Conservation (phyloP, 495 filamentous ascomycete genomes). For the Platismatia glauca region DNA sequence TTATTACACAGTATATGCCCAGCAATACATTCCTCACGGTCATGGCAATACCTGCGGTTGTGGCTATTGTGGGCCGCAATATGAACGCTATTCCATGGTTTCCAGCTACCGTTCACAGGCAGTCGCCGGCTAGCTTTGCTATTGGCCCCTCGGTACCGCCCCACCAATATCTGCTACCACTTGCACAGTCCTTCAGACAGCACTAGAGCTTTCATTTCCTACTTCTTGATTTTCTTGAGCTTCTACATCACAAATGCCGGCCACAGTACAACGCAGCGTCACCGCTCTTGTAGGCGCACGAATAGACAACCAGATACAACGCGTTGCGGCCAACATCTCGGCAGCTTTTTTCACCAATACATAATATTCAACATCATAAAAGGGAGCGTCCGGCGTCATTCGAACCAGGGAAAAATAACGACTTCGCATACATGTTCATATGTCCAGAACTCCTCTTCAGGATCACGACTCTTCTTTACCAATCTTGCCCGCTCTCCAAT, state of each 20-base stretch:
- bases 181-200: background rate
- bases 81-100: conserved; percentile 55
- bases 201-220: background rate
- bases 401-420: conserved; percentile 2
- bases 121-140: conserved; percentile 44
- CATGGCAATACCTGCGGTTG: conserved; percentile 61
- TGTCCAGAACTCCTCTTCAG: conserved; percentile 1
- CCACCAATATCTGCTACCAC: background rate
- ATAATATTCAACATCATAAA: conserved; percentile 10
- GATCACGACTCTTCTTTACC: conserved; percentile 10
- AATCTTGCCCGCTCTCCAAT: conserved; percentile 11
- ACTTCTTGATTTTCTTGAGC: background rate
- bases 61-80: conserved; percentile 53
- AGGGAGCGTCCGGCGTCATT: conserved; percentile 3
- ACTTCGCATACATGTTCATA: conserved; percentile 6
- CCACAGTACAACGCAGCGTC: background rate
- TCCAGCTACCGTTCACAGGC: conserved; percentile 55
- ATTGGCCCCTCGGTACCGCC: background rate
- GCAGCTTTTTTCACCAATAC: background rate
- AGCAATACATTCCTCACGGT: conserved; percentile 52
- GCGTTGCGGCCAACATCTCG: background rate
- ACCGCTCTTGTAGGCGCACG: background rate
- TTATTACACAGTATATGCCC: conserved; percentile 45
- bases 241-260: background rate
- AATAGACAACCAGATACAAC: background rate